Percentiles rank a stretch among this genome's conserved stretches.
These are phyloP conservation scores for Phaeosphaeriaceae sp. DNA, from an alignment of 2,329 filamentous ascomycete species.

Conservation along the genomic window DNA sequence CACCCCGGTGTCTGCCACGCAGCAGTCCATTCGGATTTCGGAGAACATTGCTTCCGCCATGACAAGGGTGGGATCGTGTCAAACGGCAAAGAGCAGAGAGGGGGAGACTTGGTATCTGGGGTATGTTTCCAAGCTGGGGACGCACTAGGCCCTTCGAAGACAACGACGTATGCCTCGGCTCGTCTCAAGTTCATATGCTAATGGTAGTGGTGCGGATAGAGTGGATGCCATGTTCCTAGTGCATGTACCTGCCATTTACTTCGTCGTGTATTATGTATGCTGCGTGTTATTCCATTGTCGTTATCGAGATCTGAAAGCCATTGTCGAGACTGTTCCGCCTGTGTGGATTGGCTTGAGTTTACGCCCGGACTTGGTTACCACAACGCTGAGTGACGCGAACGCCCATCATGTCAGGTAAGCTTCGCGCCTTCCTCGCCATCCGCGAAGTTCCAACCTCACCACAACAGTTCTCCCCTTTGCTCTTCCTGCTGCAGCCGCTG, in stretches of 20 bases:
- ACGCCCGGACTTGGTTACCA: neutral
- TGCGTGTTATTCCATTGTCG: neutral
- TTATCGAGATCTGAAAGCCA: neutral
- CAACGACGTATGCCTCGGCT: neutral
- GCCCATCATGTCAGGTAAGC: conserved; percentile 16
- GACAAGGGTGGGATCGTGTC: neutral
- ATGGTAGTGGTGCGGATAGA: neutral
- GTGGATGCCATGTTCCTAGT: neutral
- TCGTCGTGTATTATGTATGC: neutral
- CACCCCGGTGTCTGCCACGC: too few relatives aligned
- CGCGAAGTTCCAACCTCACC: conserved; percentile 1
- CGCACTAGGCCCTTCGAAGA: neutral
- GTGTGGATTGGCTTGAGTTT: neutral
- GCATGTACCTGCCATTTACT: neutral
- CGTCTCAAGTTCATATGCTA: neutral
- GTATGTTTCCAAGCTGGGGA: neutral
- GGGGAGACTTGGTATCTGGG: neutral
- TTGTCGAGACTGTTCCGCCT: neutral
- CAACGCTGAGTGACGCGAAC: neutral
- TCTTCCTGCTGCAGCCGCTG: conserved; percentile 46
- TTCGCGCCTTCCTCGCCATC: neutral
- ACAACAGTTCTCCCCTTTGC: conserved; percentile 34
- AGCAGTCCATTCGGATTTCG: neutral
- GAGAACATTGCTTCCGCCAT: neutral
- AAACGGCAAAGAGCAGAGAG: neutral